A percentile compares a stretch with the other conserved stretches of the same genome.
phyloP scores from a whole-genome alignment of 805 yeast species.

The Ogataea trehaloabstinens region DNA sequence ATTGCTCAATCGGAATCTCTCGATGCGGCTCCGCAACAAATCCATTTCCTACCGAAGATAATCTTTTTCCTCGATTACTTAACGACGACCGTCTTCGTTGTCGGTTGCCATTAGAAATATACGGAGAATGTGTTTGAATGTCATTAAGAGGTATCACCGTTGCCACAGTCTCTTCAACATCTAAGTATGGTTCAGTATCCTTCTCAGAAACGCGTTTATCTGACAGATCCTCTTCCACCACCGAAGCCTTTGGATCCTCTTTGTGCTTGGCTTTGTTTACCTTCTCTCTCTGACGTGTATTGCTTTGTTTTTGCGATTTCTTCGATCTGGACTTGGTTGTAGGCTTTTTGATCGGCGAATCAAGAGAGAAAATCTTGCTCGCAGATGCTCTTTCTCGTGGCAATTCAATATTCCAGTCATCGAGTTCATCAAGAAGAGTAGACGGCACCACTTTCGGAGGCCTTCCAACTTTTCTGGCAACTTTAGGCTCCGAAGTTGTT shows the following conservation, averaged over 20 bases:
- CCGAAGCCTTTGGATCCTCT: not conserved
- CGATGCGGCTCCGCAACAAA: conserved; percentile 65
- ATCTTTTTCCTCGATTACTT: conserved; percentile 63
- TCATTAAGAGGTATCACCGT: conserved; percentile 7
- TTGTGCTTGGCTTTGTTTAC: not conserved
- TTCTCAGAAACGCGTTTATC: not conserved
- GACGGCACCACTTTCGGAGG: not conserved
- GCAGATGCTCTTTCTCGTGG: not conserved
- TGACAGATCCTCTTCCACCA: not conserved
- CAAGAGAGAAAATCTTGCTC: conserved; percentile 6
- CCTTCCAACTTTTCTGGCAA: not conserved
- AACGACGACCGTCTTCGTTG: conserved; percentile 47
- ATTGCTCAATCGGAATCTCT: conserved; percentile 52
- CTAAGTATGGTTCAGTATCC: not conserved
- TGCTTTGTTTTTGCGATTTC: not conserved
- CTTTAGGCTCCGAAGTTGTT: not conserved
- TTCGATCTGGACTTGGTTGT: conserved; percentile 1
- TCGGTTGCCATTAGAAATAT: conserved; percentile 3
- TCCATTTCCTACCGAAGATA: conserved; percentile 75
- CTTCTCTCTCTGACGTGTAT: not conserved
- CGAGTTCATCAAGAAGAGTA: conserved; percentile 3
- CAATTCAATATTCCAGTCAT: conserved; percentile 2
- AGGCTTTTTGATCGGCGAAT: conserved; percentile 2
- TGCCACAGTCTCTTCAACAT: not conserved
- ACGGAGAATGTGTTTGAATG: conserved; percentile 2